Evolutionary conservation across 352 stramenopile species (phyloP), one percentile per base, ranked within the genome.

Genomic region (Pythium brachiatum): DNA sequence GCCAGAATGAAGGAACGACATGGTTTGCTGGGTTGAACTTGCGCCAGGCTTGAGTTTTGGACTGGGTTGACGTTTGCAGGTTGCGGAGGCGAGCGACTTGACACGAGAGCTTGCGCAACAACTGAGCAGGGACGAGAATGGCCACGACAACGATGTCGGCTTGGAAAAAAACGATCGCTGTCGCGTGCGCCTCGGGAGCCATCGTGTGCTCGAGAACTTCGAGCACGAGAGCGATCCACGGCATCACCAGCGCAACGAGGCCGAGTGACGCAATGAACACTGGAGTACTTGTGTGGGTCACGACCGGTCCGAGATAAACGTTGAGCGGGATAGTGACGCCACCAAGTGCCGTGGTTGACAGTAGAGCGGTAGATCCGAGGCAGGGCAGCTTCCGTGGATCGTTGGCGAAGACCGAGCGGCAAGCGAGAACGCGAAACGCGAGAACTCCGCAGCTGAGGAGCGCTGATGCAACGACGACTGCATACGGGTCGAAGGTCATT

Each of bases 111-210:
- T 66, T 60, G 27, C 29, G n/a, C 7, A 46, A 2, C n/a, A 39
- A 26, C 23, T 20, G 23, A 23, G 7, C 11, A 3, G 46, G 60
- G 18, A 57, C 16, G 21, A 68, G 18, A 21, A 68, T n/a, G 18
- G 11, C 18, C 0, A 68, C 18, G 15, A 68, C 62, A 16, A 63
- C 36, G 15, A 63, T 36, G 39, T 68, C 54, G 4, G 62, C 43
- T 32, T 63, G 54, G 48, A 63, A 68, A 27, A 68, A 68, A 5
- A 68, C n/a, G 20, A 68, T 44, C 3, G 46, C 47, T 4, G 47
- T 50, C 8, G 53, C n/a, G 38, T 63, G 25, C 20, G 62, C 48
- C 1, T 59, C 54, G 18, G 53, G 34, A 6, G n/a, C 34, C 54
- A 63, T 62, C 5, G 53, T 60, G 5, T 60, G 44, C 4, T 16